Base-by-base conservation (phyloP, 768 basidiomycete genomes). In the Leccinum disarticulatum region DNA sequence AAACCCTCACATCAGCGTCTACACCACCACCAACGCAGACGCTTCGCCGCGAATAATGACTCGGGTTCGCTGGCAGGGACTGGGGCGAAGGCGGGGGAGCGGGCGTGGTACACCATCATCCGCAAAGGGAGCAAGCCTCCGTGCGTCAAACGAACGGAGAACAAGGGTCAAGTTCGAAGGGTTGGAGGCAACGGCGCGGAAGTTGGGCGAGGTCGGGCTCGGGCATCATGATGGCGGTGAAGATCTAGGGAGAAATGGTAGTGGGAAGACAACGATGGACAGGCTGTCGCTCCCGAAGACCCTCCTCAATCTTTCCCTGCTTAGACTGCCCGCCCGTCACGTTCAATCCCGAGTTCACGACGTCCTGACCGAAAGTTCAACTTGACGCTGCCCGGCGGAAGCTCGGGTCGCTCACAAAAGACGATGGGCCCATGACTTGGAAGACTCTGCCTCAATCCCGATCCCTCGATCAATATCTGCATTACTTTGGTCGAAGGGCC, bases 161-260 rank as follows among this genome's bases (percentile, higher is more conserved):
- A 52, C 59, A 15, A 52, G 22, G 49, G 13, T 57, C 35, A 60
- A 69, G 46, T 49, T 56, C 52, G 64, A 58, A 11, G n/a, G 10
- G n/a, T 4, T 19, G 33, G 33, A 35, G 33, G 33, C 33, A 35
- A 35, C 13, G 33, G 33, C 17, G 13, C 58, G 35, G n/a, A 54
- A 25, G 51, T 36, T 51, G 19, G 57, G 19, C 11, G 11, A 9
- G 19, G 43, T 19, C 5, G 43, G 10, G 10, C 41, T 47, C 1
- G 58, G 19, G 6, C 38, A 52, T 4, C 17, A 3, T 2, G 25
- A 48, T 2, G 50, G n/a, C 8, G 8, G 14, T 1, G 49, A 22
- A 25, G 25, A 7, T 1, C 13, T 5, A 15, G 17, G 15, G 4
- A 28, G 10, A 9, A 35, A 15, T 7, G 27, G 33, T 35, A 25